Base-by-base conservation (phyloP, 78 protist species). In the Cavenderia fasciculata region DNA sequence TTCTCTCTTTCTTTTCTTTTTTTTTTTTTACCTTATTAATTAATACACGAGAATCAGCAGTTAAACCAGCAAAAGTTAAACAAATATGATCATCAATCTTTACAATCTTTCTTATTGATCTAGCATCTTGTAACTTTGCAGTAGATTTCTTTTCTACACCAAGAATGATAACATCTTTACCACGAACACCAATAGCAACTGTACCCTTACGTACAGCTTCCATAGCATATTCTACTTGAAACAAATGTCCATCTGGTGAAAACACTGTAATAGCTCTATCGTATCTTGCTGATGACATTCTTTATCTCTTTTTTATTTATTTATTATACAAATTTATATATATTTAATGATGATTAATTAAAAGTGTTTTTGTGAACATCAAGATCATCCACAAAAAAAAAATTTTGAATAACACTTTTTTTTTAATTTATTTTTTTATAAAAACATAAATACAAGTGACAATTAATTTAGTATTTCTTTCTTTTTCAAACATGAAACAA, bases 241-340 rank as follows among this genome's bases (percentile, higher is more conserved):
- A 97, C 12, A 98, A 87, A 65, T 98, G 99, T 33, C 99, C 99
- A 94, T 99, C 99, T 38, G 99, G 99, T 36, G 99, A 97, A 93
- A 99, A 99, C 34, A 99, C 99, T 18, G 99, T 99, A 56, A 99
- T 93, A 6, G 99, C 99, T 38, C 99, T 94, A 77, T 99, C 99
- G 97, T 99, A 99, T 44, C 68, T 41, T 54, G 94, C 49, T 27
- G 75, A 46, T 51, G 74, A 63, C 74, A 63, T 77, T n/a, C n/a
- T n/a, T n/a, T n/a, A n/a, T n/a, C n/a, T n/a, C n/a, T n/a, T n/a
- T n/a, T n/a, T n/a, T n/a, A n/a, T n/a, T n/a, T n/a, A n/a, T 51
- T 34, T 51, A 27, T 27, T 56, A 57, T 74, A 36, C 7, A 59
- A 65, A 12, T 65, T 40, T 65, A 61, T 61, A 61, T 61, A 61